phyloP scores from a whole-genome alignment of 805 yeast species.

The Phaffomyces opuntiae region DNA sequence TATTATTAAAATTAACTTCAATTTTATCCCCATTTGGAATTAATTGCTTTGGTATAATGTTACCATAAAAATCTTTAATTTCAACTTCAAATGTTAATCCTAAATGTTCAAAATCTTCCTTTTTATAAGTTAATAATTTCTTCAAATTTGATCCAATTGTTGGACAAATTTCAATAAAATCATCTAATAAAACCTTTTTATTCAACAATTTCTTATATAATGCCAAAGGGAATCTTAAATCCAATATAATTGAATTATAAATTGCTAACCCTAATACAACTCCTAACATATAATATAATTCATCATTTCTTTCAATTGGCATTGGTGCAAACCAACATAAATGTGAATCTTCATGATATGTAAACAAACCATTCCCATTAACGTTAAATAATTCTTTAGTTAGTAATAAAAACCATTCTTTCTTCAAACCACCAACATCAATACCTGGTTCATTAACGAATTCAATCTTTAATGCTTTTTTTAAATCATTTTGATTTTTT shows the following conservation, averaged over 20 bases:
- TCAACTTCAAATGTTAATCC: slow-evolving; percentile 57
- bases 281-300: slow-evolving; percentile 72
- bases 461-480: slow-evolving; percentile 70
- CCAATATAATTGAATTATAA: slow-evolving; percentile 82
- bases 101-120: slow-evolving; percentile 39
- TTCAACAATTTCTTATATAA: slow-evolving; percentile 68
- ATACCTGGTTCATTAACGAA: slow-evolving; percentile 87
- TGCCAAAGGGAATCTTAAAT: slow-evolving; percentile 68
- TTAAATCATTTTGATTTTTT: slow-evolving; percentile 49
- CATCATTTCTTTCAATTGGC: slow-evolving; percentile 36
- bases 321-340: slow-evolving; percentile 67
- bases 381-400: slow-evolving; percentile 58
- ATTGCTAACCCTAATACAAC: slow-evolving; percentile 85
- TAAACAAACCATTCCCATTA: slow-evolving; percentile 61
- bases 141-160: slow-evolving; percentile 47
- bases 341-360: slow-evolving; percentile 59
- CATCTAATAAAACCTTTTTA: slow-evolving; percentile 49
- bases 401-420: slow-evolving; percentile 86
- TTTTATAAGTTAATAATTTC: slow-evolving; percentile 37
- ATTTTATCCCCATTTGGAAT: slow-evolving; percentile 49
- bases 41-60: slow-evolving; percentile 39
- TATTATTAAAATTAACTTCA: slow-evolving; percentile 52
- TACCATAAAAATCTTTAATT: slow-evolving; percentile 43
- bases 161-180: slow-evolving; percentile 66
- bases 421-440: slow-evolving; percentile 91